These are phyloP conservation scores for Dunaliella primolecta DNA, from an alignment of 139 green algal species.

Conservation along the genomic window DNA sequence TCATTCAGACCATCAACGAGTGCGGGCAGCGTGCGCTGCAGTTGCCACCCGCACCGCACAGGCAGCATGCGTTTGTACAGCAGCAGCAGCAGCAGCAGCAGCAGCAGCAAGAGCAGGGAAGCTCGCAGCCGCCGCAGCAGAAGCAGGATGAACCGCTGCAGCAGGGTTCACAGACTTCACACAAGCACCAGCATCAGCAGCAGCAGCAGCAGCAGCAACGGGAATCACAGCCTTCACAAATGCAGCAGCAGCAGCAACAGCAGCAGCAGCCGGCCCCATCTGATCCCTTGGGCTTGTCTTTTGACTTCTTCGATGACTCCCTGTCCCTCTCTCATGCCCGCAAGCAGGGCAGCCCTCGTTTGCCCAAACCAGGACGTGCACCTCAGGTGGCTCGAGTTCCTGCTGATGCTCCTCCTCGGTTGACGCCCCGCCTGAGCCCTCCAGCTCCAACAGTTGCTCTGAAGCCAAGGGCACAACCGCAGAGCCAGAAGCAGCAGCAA, in stretches of 20 bases:
- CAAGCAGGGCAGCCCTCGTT: no score
- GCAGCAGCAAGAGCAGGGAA: background rate
- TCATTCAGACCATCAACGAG: slow-evolving; percentile 12
- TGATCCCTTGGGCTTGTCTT: background rate
- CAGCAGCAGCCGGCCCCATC: background rate
- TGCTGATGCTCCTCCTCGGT: no score
- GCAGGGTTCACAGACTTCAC: background rate
- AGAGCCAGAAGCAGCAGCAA: no score
- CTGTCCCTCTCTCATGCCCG: no score
- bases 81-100: background rate
- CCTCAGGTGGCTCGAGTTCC: no score
- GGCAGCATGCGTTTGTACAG: background rate
- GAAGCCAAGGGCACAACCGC: no score
- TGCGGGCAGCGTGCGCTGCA: background rate
- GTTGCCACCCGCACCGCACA: background rate
- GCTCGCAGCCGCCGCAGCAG: background rate
- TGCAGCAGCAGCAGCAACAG: background rate
- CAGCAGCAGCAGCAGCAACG: slow-evolving; percentile 13
- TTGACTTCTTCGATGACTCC: background rate
- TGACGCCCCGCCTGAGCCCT: no score
- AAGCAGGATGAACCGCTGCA: slow-evolving; percentile 5
- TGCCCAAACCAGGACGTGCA: no score
- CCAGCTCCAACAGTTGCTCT: no score
- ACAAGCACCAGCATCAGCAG: no score
- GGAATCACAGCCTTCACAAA: background rate